Evolutionary conservation across 768 basidiomycete genomes (phyloP).

Genomic region (Agaricus subrufescens): DNA sequence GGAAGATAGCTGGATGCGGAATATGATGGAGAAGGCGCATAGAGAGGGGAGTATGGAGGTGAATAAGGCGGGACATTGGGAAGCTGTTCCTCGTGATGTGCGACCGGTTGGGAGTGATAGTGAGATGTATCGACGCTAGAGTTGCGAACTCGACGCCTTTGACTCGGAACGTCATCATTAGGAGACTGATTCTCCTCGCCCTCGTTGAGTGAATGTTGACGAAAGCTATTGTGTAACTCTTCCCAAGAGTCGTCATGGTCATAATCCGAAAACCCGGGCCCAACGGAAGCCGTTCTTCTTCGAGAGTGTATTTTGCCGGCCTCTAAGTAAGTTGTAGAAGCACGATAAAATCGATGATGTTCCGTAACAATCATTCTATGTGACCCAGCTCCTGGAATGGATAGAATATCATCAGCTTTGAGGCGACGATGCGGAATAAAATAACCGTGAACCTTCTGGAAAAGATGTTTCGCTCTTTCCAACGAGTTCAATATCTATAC

Average conservation of each 20-base stretch:
- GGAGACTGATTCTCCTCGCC: neutral
- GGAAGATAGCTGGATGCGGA: constrained; percentile 2
- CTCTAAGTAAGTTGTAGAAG: constrained; percentile 68
- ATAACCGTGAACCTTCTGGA: constrained; percentile 68
- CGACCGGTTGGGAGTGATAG: constrained; percentile 27
- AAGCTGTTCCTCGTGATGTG: constrained; percentile 25
- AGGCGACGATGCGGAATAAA: neutral
- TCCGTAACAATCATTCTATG: constrained; percentile 74
- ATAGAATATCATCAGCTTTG: neutral
- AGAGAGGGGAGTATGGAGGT: constrained; percentile 11
- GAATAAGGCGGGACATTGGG: constrained; percentile 35
- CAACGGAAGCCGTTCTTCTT: constrained; percentile 38
- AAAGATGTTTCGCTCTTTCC: constrained; percentile 72
- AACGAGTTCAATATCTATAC: constrained; percentile 76
- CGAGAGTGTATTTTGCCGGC: constrained; percentile 39
- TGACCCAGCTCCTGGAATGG: constrained; percentile 53
- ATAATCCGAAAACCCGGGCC: constrained; percentile 36
- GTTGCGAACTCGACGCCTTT: constrained; percentile 11
- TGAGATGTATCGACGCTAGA: constrained; percentile 30
- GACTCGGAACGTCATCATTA: neutral
- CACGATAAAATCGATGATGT: constrained; percentile 68
- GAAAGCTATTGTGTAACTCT: constrained; percentile 3
- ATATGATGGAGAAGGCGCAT: constrained; percentile 7
- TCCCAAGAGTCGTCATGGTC: constrained; percentile 20
- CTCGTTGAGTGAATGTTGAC: neutral